Percentiles rank a stretch among this genome's conserved stretches.
Evolutionary conservation across 306 rosid genomes (phyloP).

Genomic region (Gillenia trifoliata): DNA sequence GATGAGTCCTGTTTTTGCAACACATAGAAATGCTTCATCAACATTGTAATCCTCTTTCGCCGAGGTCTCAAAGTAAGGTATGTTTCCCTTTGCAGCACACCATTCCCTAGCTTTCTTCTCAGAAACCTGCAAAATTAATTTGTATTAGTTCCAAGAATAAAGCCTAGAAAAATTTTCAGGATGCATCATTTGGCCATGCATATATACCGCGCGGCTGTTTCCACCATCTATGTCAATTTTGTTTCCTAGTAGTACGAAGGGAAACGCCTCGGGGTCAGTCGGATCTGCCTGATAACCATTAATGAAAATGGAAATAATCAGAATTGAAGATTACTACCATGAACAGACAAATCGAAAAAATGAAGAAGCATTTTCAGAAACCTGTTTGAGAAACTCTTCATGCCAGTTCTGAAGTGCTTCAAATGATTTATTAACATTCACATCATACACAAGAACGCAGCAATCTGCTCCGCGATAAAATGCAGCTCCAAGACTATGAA

Average conservation of each 20-base stretch:
- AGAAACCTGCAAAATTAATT: slow-evolving; percentile 45
- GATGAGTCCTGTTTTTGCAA: slow-evolving; percentile 54
- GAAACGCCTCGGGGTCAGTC: slow-evolving; percentile 47
- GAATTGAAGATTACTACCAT: background rate
- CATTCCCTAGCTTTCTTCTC: slow-evolving; percentile 68
- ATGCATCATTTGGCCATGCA: background rate
- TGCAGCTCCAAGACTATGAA: slow-evolving; percentile 79
- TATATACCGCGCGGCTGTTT: slow-evolving; percentile 53
- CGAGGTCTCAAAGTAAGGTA: slow-evolving; percentile 86
- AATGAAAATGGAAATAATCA: background rate
- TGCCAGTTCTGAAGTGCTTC: slow-evolving; percentile 78
- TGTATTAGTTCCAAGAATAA: background rate
- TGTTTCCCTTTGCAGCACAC: slow-evolving; percentile 72
- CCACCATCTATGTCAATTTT: slow-evolving; percentile 72
- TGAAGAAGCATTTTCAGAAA: background rate
- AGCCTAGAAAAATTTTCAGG: background rate
- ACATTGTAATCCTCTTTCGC: slow-evolving; percentile 72
- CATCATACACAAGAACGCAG: slow-evolving; percentile 84
- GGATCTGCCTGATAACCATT: slow-evolving; percentile 54
- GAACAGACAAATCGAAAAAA: background rate
- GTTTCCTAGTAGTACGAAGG: slow-evolving; percentile 77
- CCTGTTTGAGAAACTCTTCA: slow-evolving; percentile 86
- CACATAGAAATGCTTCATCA: slow-evolving; percentile 66
- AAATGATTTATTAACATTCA: slow-evolving; percentile 56
- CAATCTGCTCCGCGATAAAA: slow-evolving; percentile 95